Percentiles rank a stretch among this genome's conserved stretches.
Conservation (phyloP, 2,329 filamentous ascomycete species). For the Penicillium sp. region DNA sequence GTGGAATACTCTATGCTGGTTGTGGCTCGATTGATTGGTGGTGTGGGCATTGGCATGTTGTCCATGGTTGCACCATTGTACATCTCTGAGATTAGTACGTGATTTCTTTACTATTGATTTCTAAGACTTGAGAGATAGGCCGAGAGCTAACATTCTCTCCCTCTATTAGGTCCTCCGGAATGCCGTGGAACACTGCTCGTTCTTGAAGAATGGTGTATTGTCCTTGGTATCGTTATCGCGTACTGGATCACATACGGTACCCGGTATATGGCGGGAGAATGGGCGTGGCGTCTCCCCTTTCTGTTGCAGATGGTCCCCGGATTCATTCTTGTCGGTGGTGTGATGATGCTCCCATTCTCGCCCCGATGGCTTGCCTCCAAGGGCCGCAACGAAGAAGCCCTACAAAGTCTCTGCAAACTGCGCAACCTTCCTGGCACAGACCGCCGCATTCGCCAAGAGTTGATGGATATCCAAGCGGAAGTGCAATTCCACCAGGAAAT, state of each 20-base stretch:
- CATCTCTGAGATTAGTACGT: slow-evolving; percentile 51
- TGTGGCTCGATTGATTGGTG: slow-evolving; percentile 52
- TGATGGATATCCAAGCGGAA: slow-evolving; percentile 54
- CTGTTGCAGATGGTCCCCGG: slow-evolving; percentile 49
- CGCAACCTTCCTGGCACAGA: slow-evolving; percentile 53
- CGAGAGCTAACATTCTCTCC: neutral
- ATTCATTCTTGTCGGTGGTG: slow-evolving; percentile 38
- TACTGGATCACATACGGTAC: slow-evolving; percentile 48
- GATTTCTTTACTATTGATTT: neutral
- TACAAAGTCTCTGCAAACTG: slow-evolving; percentile 50
- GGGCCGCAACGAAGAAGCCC: slow-evolving; percentile 51
- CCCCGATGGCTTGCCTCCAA: slow-evolving; percentile 56
- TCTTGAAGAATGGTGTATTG: slow-evolving; percentile 45
- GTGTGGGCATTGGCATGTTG: slow-evolving; percentile 54
- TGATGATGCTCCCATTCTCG: slow-evolving; percentile 54
- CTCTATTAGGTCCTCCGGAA: slow-evolving; percentile 41
- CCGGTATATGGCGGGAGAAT: slow-evolving; percentile 46
- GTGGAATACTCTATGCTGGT: slow-evolving; percentile 54
- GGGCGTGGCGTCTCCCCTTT: slow-evolving; percentile 52
- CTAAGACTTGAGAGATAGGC: neutral
- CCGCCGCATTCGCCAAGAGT: slow-evolving; percentile 53
- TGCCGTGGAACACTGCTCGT: slow-evolving; percentile 50
- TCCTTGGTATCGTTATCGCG: slow-evolving; percentile 43
- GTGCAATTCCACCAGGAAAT: slow-evolving; percentile 53
- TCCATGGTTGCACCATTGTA: slow-evolving; percentile 54